phyloP scores from a whole-genome alignment of 306 rosid species.

The Hippophae rhamnoides region DNA sequence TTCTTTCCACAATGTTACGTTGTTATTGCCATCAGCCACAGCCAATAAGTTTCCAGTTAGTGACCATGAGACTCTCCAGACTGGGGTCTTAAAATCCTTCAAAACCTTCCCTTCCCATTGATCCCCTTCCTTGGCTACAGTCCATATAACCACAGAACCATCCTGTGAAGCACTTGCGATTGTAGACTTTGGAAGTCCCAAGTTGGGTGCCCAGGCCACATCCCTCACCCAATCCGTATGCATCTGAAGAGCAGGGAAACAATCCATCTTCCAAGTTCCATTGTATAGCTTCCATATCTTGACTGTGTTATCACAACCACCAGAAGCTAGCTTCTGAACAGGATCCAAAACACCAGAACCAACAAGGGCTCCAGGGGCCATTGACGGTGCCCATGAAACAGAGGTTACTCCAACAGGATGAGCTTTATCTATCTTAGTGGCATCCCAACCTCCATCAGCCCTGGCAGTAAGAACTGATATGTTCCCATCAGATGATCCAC shows the following conservation, averaged over 20 bases:
- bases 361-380: constrained; percentile 74
- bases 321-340: constrained; percentile 82
- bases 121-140: constrained; percentile 71
- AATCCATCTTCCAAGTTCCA: constrained; percentile 83
- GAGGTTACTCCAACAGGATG: constrained; percentile 90
- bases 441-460: constrained; percentile 91
- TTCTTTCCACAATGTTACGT: constrained; percentile 84
- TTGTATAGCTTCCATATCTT: constrained; percentile 79
- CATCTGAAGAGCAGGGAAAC: constrained; percentile 78
- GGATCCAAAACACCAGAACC: constrained; percentile 68
- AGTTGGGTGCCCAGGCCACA: constrained; percentile 95
- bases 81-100: constrained; percentile 73
- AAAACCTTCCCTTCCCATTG: constrained; percentile 79
- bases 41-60: constrained; percentile 85
- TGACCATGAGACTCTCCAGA: constrained; percentile 96
- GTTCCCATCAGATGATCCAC: constrained; percentile 89
- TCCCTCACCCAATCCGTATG: constrained; percentile 83
- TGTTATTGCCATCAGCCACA: constrained; percentile 74
- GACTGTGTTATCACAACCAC: constrained; percentile 84
- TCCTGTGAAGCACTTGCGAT: constrained; percentile 88
- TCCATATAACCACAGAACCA: constrained; percentile 77
- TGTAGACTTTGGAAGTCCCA: constrained; percentile 86
- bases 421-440: constrained; percentile 70
- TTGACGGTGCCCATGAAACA: constrained; percentile 88
- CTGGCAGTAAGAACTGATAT: constrained; percentile 71